These are phyloP conservation scores for Pseudocercospora fuligena DNA, from an alignment of 2,329 filamentous ascomycete genomes.

Conservation along the genomic window DNA sequence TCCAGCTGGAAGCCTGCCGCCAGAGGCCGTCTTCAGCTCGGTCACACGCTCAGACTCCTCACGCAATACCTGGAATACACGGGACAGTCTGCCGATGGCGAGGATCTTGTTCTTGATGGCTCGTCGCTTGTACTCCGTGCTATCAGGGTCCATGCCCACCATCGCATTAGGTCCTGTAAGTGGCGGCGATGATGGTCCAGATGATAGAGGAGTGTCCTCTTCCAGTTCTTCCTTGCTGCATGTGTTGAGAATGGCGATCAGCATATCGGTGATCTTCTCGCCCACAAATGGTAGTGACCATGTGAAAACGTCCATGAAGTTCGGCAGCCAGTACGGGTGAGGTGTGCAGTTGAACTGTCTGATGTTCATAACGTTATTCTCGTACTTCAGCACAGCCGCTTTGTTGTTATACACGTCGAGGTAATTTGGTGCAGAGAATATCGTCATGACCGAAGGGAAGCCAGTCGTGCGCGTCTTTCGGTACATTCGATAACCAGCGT, in stretches of 20 bases:
- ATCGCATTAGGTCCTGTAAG: slow-evolving; percentile 49
- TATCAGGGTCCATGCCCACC: slow-evolving; percentile 71
- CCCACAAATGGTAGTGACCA: slow-evolving; percentile 99
- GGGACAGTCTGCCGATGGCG: slow-evolving; percentile 92
- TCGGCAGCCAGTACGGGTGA: slow-evolving; percentile 98
- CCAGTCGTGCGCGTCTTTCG: slow-evolving; percentile 96
- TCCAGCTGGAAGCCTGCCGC: slow-evolving; percentile 87
- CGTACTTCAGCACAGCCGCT: slow-evolving; percentile 96
- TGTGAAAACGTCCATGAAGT: slow-evolving; percentile 99
- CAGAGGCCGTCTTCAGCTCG: slow-evolving; percentile 94
- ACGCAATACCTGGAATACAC: slow-evolving; percentile 96
- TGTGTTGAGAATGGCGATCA: slow-evolving; percentile 96
- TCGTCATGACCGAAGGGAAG: slow-evolving; percentile 99
- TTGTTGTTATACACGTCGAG: slow-evolving; percentile 99
- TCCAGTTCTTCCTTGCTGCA: slow-evolving; percentile 98
- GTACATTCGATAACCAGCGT: slow-evolving; percentile 99
- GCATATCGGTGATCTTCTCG: slow-evolving; percentile 98
- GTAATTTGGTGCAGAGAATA: slow-evolving; percentile 98
- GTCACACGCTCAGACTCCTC: slow-evolving; percentile 97
- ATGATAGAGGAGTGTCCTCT: slow-evolving; percentile 79
- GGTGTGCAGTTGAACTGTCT: slow-evolving; percentile 99
- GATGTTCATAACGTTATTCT: slow-evolving; percentile 99
- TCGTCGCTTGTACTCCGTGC: slow-evolving; percentile 89
- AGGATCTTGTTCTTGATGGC: slow-evolving; percentile 99
- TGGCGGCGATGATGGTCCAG: slow-evolving; percentile 74